A percentile compares a stretch with the other conserved stretches of the same genome.
Evolutionary conservation across 306 rosid genomes (phyloP).

Genomic region (Canavalia ensiformis): DNA sequence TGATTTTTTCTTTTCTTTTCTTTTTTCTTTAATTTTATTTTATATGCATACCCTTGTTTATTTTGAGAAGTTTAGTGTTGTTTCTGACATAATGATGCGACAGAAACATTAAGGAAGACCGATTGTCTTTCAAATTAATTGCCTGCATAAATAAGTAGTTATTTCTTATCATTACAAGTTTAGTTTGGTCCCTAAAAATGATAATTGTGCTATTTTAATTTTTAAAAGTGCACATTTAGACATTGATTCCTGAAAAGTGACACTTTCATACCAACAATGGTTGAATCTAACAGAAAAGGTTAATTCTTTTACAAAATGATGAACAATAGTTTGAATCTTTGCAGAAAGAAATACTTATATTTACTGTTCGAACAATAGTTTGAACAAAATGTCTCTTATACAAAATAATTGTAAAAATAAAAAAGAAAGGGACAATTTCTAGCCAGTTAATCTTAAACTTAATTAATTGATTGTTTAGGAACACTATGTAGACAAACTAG

Average conservation of each 20-base stretch:
- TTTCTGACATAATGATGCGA: slow-evolving; percentile 5
- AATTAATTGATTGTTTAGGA: no score
- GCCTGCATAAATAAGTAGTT: neutral
- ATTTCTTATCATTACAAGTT: neutral
- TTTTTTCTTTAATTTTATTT: neutral
- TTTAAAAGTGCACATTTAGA: neutral
- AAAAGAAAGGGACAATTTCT: no score
- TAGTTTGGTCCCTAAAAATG: neutral
- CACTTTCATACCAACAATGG: neutral
- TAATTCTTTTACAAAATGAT: neutral
- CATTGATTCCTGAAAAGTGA: neutral
- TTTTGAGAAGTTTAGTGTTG: neutral
- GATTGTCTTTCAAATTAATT: neutral
- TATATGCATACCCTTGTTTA: neutral
- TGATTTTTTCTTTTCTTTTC: neutral
- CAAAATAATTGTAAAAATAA: no score
- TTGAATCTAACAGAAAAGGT: neutral
- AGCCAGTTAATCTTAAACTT: no score
- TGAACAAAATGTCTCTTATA: no score
- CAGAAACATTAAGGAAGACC: neutral
- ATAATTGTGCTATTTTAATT: neutral
- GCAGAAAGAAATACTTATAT: neutral
- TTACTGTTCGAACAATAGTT: no score
- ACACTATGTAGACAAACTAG: no score
- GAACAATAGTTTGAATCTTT: neutral